Base-by-base conservation (phyloP, 805 yeast genomes). In the Saccharomycopsis lassenensis region DNA sequence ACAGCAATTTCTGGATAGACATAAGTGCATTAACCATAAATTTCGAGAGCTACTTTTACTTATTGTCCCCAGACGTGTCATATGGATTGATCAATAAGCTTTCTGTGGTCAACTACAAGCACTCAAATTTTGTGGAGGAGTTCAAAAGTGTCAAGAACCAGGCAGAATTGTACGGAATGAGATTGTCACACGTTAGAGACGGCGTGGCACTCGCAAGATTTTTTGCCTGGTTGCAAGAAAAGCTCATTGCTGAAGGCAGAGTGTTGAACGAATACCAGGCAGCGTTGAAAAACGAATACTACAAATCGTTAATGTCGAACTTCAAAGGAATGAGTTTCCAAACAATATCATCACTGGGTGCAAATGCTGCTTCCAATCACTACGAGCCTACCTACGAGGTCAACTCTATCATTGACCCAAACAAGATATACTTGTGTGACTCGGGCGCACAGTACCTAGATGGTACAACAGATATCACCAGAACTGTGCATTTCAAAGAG, bases 351-450 rank as follows among this genome's bases (percentile, higher is more conserved):
- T 71, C 86, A 4, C 65, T 83, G 1, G 91, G 89, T 1, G 63
- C 84, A 8, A 81, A 80, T 52, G 82, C 84, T 6, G 82, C 91
- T 1, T 62, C 81, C 21, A 77, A 82, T 42, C 93, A 82, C 53
- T 82, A 82, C 52, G 59, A 73, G 28, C 91, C 93, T 3, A 47
- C 52, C 8, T 52, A 55, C 34, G 59, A 59, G 11, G 34, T 20
- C 5, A 37, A 40, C 23, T 35, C 69, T 5, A 54, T 65, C 6
- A 71, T 74, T 29, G 67, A 72, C 45, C 77, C 76, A 5, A 56
- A 59, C 25, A 64, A 69, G 33, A 57, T 72, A 16, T 74, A 71
- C 50, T 58, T 74, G 29, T 62, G 67, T 48, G 81, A 74, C 50
- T 65, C 76, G 2, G 80, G 81, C 5, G 62, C 74, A 8, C 81